Base-by-base conservation (phyloP, 1,139 yeast species). In the Blastobotrys indianensis region DNA sequence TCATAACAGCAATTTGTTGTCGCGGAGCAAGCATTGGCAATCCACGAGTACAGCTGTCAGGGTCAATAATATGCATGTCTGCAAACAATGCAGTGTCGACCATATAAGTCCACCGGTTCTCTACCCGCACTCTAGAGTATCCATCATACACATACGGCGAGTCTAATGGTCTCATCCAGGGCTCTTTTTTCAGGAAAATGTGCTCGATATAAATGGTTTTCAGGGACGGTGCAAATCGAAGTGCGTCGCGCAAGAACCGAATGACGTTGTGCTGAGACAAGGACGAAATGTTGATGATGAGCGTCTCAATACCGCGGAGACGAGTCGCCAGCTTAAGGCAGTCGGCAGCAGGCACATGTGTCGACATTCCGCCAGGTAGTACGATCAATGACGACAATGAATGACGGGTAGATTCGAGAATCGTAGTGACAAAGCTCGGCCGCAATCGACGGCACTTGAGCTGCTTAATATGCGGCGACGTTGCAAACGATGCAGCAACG, bases 401-500 rank as follows among this genome's bases (percentile, higher is more conserved):
- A 11, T 30, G 16, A 6, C 41, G 32, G 6, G 32, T 9, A 32
- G 40, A 17, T 15, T 36, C 33, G 13, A 44, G 47, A 10, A 48
- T 13, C 37, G 39, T 12, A 12, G 47, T 45, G n/a, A 44, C 51
- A 42, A 45, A 48, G 34, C 39, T 45, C 3, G 39, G 45, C 29
- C 44, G 35, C 31, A 48, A 37, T 16, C 43, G 41, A 17, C 49
- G 42, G 37, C 46, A 45, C 29, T 48, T 45, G 34, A 48, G 44
- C 39, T 48, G 51, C n/a, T 29, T 13, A 25, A 48, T 33, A 11
- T 20, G n/a, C 17, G 46, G 44, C 7, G 49, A 45, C 9, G 43
- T 32, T 13, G 25, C 28, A 32, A 41, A 40, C 6, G 51, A 41
- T 17, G 37, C 31, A 12, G 47, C 29, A 4, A 48, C 49, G 5